Evolutionary conservation across 768 basidiomycete species (phyloP), one percentile per base, ranked within the genome.

Genomic region (Boletus subparvulus): DNA sequence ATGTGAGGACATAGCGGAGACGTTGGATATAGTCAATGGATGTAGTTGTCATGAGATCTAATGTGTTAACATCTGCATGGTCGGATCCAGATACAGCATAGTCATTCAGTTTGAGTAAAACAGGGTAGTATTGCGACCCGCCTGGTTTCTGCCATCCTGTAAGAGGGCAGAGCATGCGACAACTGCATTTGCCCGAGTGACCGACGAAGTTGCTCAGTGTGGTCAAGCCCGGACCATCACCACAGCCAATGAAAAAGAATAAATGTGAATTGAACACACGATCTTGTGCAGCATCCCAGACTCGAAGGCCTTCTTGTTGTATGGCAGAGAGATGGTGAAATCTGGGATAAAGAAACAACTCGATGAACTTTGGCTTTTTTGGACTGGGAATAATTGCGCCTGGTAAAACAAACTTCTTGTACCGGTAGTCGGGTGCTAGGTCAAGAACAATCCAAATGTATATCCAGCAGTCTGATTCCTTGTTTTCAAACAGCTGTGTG

Each of bases 381-480:
- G 69, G 76, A 0, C 77, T 72, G 12, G 68, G 69, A 28, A 50
- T 50, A 6, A 50, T 50, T 4, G 28, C 42, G 4, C 60, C 50
- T 2, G 57, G 53, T 0, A 59, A 8, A 2, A 60, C 48, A 19
- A 44, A 2, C 1, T 36, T 6, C 14, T 41, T 28, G 44, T 60
- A 60, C 0, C 16, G 7, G 0, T 46, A 2, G 1, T 50, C n/a
- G 0, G 54, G 78, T 0, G 55, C 17, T 0, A 59, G 50, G 12
- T 59, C 44, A 0, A 28, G 14, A 1, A 80, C 39, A 1, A 80
- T 52, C 74, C 74, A 77, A 1, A 79, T 75, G 13, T 65, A 69
- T 0, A 75, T 65, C 70, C 74, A 74, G 17, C 59, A 60, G 7
- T 57, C 19, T 0, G 49, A 55, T 7, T 55, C 26, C 12, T 59